phyloP scores from a whole-genome alignment of 2,329 filamentous ascomycete genomes.

The Fusarium verrucosum region DNA sequence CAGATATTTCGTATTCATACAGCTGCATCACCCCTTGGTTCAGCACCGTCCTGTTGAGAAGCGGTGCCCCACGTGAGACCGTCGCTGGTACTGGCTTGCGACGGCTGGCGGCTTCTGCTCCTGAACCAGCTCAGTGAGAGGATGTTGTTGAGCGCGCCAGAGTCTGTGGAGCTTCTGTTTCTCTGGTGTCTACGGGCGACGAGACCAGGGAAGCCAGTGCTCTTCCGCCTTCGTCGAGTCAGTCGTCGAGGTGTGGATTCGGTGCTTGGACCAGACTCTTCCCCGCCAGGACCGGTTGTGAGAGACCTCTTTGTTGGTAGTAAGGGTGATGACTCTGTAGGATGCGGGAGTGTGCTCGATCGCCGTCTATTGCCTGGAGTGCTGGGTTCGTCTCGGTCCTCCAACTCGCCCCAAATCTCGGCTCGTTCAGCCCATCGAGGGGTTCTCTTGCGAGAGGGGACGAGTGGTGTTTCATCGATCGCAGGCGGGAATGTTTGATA shows the following conservation, averaged over 20 bases:
- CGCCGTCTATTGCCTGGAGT: conserved; percentile 54
- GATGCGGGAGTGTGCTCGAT: conserved; percentile 59
- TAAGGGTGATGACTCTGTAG: conserved; percentile 54
- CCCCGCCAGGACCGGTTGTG: conserved; percentile 42
- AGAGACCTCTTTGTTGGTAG: conserved; percentile 48
- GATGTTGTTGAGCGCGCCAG: conserved; percentile 62
- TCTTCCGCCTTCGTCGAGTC: conserved; percentile 61
- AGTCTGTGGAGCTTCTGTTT: conserved; percentile 54
- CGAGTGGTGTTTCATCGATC: conserved; percentile 52
- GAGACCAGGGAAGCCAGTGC: conserved; percentile 70
- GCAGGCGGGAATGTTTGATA: conserved; percentile 60
- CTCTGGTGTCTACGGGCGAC: conserved; percentile 59
- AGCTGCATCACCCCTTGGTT: conserved; percentile 43
- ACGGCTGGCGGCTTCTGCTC: conserved; percentile 34
- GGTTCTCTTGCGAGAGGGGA: conserved; percentile 58
- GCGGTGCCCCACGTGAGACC: conserved; percentile 18
- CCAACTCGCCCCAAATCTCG: conserved; percentile 89
- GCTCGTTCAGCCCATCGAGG: conserved; percentile 72
- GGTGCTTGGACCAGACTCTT: conserved; percentile 45
- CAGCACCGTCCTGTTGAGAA: conserved; percentile 35
- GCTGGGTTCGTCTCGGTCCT: conserved; percentile 70
- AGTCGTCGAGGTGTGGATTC: conserved; percentile 47
- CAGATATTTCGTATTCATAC: conserved; percentile 45
- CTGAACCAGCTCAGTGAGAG: conserved; percentile 67
- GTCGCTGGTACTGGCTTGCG: conserved; percentile 38